phyloP scores from a whole-genome alignment of 1,284 basidiomycete genomes.

The Malassezia caprae region DNA sequence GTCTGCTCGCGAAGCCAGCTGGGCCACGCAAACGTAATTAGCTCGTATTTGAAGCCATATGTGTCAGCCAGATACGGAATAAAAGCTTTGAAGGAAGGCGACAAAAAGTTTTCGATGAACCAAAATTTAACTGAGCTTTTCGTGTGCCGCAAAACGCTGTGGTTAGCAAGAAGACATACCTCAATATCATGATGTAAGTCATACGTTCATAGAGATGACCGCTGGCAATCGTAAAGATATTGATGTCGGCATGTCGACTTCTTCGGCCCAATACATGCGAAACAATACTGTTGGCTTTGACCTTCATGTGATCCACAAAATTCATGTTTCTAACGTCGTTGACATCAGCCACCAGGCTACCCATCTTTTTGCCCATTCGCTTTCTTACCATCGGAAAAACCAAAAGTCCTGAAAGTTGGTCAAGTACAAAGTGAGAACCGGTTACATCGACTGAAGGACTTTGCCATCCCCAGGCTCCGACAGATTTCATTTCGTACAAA shows the following conservation, averaged over 20 bases:
- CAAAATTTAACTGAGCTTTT: conserved; percentile 91
- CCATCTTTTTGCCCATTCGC: conserved; percentile 64
- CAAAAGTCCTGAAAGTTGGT: conserved; percentile 75
- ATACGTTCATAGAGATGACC: conserved; percentile 94
- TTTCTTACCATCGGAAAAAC: conserved; percentile 71
- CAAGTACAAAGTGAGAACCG: conserved; percentile 51
- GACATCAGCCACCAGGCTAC: conserved; percentile 63
- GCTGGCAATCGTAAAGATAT: conserved; percentile 96
- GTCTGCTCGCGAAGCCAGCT: conserved; percentile 90
- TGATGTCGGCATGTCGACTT: conserved; percentile 59
- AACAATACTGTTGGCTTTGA: not conserved
- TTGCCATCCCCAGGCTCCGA: conserved; percentile 63
- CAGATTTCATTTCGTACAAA: conserved; percentile 71
- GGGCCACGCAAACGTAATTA: conserved; percentile 98
- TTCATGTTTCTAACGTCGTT: not conserved
- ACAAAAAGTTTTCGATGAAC: conserved; percentile 99
- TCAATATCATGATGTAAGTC: conserved; percentile 93
- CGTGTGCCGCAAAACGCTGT: conserved; percentile 72
- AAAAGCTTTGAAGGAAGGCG: conserved; percentile 92
- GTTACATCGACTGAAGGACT: conserved; percentile 58
- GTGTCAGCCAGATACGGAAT: conserved; percentile 79
- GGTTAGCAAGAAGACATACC: conserved; percentile 35
- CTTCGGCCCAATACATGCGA: not conserved
- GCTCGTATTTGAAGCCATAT: conserved; percentile 88
- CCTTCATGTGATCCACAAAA: not conserved